Base-by-base conservation (phyloP, 2,329 filamentous ascomycete species). In the Phialophora verrucosa region DNA sequence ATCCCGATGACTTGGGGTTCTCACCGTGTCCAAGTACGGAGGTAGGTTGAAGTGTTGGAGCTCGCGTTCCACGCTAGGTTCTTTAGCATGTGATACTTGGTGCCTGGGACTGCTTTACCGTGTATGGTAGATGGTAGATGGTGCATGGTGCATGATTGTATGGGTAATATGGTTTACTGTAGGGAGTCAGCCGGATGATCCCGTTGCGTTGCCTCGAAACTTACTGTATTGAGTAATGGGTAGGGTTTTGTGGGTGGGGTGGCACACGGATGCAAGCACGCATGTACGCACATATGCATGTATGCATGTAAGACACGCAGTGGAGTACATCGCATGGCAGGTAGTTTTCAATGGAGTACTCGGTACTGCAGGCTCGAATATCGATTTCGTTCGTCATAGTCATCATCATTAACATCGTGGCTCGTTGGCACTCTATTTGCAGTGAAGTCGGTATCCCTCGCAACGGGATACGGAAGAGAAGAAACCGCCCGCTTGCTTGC, bases 331-430 rank as follows among this genome's bases (percentile, higher is more conserved):
- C 29, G 1, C 29, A 31, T 7, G 29, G 1, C 29, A 2, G 29
- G 29, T n/a, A 42, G 14, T n/a, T 42, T 42, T 5, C 17, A 42
- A 42, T 17, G 38, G n/a, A n/a, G n/a, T n/a, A n/a, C n/a, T n/a
- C n/a, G n/a, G n/a, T n/a, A n/a, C n/a, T n/a, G n/a, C n/a, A n/a
- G n/a, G n/a, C n/a, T n/a, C n/a, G n/a, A n/a, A n/a, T n/a, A 38
- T 64, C 51, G 20, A 32, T 31, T 29, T 42, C 32, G 8, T 27
- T 27, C 47, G 23, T n/a, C 38, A 27, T 23, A 2, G 12, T 51
- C 23, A 51, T 50, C 47, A 25, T 51, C 49, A 20, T 29, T 14
- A 14, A 51, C 20, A 51, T 51, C 49, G 49, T 51, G 17, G 38
- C 38, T 44, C 38, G 7, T 44, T 44, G 38, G 17, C 38, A 44